Evolutionary conservation across 768 basidiomycete species (phyloP), one percentile per base, ranked within the genome.

Genomic region (Panaeolus papilionaceus): DNA sequence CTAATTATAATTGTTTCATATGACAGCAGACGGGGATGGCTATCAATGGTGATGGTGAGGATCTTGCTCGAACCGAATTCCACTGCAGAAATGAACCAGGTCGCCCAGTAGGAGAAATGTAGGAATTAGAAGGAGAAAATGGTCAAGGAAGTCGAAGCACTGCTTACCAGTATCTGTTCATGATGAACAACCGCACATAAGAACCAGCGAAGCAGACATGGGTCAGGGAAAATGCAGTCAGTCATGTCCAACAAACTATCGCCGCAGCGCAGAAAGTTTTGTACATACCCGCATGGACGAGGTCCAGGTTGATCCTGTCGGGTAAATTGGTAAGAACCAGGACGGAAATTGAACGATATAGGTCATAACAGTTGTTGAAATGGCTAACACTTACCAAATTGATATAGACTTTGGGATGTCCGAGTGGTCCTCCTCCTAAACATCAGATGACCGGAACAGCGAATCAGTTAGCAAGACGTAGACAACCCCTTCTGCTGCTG

Each of bases 351-450:
- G 45, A 61, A 26, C 63, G 38, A 40, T 37, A 51, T 64, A 47
- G 66, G 39, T 63, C 61, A 26, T 26, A 51, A 61, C 8, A 14
- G 14, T 37, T 45, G 16, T 37, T 45, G 38, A 18, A 65, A 26
- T 38, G 64, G 10, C 3, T 7, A 49, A 49, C 47, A 81, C 92
- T 68, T 72, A 95, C 96, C 76, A 99, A 78, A 82, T 99, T 99
- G 78, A 99, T 95, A 75, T 88, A 99, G 68, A 99, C 89, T 83
- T 95, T 96, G 5, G 98, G 98, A 77, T 99, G 98, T 26, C 98
- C 98, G 37, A 99, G 86, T 49, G 98, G 88, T 11, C 97, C 98
- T 76, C 90, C 91, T 79, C 97, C 97, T 99, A 76, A 66, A 66
- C 68, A 65, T 68, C 65, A 66, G 49, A 62, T 44, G 65, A 20